Evolutionary conservation across 1,284 basidiomycete genomes (phyloP).

Genomic region (Chiua sp.): DNA sequence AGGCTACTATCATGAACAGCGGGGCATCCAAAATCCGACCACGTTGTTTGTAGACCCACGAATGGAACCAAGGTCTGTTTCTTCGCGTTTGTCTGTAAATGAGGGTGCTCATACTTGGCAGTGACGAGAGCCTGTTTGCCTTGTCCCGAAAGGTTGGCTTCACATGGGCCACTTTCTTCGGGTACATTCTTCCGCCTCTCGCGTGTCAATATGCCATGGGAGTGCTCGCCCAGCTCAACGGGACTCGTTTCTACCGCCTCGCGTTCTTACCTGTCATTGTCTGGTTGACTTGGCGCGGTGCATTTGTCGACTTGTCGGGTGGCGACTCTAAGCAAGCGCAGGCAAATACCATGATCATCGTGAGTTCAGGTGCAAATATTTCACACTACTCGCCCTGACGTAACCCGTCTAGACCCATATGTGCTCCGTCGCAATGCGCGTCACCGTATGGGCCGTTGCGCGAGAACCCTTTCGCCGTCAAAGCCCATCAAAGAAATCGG

Average conservation of each 20-base stretch:
- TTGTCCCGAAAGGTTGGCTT: constrained; percentile 11
- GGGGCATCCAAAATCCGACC: no score
- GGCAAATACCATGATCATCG: constrained; percentile 23
- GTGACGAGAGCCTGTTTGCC: constrained; percentile 8
- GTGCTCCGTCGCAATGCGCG: constrained; percentile 18
- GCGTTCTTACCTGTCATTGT: constrained; percentile 30
- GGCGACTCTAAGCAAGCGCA: constrained; percentile 19
- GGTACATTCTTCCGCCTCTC: constrained; percentile 22
- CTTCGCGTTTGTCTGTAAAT: neutral
- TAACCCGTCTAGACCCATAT: constrained; percentile 18
- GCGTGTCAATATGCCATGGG: constrained; percentile 29
- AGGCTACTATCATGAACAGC: no score
- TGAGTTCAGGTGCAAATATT: constrained; percentile 6
- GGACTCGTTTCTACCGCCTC: constrained; percentile 26
- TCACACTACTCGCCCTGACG: neutral
- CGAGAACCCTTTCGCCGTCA: constrained; percentile 18
- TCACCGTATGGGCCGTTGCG: constrained; percentile 22
- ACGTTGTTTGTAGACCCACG: no score
- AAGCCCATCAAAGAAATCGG: neutral
- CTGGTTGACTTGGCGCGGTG: constrained; percentile 26
- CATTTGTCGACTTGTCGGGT: constrained; percentile 29
- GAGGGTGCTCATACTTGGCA: neutral
- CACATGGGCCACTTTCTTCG: constrained; percentile 13
- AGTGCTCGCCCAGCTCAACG: constrained; percentile 34
- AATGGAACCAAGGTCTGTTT: constrained; percentile 3